Conservation (phyloP, 148 eudicot species). For the Chenopodium formosanum region DNA sequence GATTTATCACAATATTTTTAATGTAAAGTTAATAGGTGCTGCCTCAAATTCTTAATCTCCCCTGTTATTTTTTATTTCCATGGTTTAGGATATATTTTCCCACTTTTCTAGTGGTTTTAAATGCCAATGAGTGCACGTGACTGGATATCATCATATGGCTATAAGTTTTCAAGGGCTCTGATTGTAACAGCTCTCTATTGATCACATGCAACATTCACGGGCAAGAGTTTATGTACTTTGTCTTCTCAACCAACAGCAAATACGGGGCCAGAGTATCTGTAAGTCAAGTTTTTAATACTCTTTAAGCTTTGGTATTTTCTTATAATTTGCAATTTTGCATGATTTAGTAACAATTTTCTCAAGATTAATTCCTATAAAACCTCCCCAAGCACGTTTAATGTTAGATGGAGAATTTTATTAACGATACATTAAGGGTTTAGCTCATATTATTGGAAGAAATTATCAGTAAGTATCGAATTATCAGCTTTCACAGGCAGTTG, state of each 20-base stretch:
- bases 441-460: too few species aligned
- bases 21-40: not conserved
- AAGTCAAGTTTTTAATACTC: conserved; percentile 22
- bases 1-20: not conserved
- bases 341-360: not conserved
- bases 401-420: not conserved
- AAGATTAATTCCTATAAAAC: not conserved
- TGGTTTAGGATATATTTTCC: conserved; percentile 8
- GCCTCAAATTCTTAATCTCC: not conserved
- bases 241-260: conserved; percentile 30
- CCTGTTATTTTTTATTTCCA: not conserved
- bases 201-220: conserved; percentile 45
- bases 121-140: conserved; percentile 37
- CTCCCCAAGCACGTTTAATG: not conserved
- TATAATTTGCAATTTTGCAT: not conserved
- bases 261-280: conserved; percentile 21
- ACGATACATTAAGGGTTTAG: too few species aligned
- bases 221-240: conserved; percentile 26
- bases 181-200: conserved; percentile 35
- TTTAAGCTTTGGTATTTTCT: conserved; percentile 21
- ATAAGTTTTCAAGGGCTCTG: conserved; percentile 30
- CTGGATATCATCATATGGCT: conserved; percentile 24
- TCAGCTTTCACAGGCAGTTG: not conserved
- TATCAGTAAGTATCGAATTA: too few species aligned
- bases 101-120: conserved; percentile 24